Conservation (phyloP, 306 rosid genomes). For the Rosa persica region DNA sequence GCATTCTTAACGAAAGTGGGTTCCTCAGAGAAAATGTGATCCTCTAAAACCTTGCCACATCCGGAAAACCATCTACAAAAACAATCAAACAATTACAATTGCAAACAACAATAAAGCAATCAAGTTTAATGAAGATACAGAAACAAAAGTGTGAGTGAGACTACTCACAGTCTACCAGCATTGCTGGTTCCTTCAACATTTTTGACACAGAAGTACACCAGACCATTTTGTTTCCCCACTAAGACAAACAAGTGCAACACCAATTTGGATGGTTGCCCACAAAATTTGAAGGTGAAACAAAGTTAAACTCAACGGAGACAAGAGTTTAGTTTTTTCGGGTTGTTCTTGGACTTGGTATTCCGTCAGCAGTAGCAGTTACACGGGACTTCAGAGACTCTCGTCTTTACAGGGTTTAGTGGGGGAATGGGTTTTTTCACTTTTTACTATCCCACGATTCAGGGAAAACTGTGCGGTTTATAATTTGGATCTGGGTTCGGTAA, state of each 20-base stretch:
- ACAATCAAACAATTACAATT: background rate
- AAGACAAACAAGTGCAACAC: background rate
- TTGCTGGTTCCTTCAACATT: background rate
- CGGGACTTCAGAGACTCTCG: no score
- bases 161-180: constrained; percentile 6
- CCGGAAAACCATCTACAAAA: constrained; percentile 19
- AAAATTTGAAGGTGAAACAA: no score
- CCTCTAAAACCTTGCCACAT: constrained; percentile 35
- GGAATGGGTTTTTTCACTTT: no score
- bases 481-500: no score
- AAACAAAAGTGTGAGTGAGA: background rate
- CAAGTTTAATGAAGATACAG: background rate
- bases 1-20: constrained; percentile 27
- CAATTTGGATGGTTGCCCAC: background rate
- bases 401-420: no score
- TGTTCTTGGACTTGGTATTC: background rate
- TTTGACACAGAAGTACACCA: constrained; percentile 9
- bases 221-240: background rate
- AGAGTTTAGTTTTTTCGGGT: background rate
- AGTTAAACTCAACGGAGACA: background rate
- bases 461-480: no score
- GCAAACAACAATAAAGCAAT: background rate
- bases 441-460: no score
- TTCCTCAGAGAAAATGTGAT: constrained; percentile 22
- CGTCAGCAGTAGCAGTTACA: background rate